A percentile compares a stretch with the other conserved stretches of the same genome.
Evolutionary conservation across 2,329 filamentous ascomycete genomes (phyloP).

Genomic region (Diplodia scrobiculata): DNA sequence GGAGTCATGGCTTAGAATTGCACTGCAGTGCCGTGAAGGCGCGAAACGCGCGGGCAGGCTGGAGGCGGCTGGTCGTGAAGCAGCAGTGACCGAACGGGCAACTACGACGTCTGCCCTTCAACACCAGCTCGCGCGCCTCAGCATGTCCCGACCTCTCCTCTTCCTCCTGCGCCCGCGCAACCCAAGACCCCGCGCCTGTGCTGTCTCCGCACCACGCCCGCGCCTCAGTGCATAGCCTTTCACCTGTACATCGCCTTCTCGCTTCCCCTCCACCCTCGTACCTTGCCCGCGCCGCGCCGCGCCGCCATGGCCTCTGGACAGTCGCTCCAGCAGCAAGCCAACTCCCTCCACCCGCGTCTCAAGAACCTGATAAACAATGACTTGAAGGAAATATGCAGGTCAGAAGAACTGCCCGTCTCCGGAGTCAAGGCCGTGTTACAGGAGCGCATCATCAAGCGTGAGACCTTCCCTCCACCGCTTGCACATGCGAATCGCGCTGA

Average conservation of each 20-base stretch:
- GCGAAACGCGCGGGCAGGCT: not conserved
- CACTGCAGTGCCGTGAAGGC: not conserved
- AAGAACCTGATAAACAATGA: slow-evolving; percentile 64
- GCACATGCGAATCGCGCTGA: slow-evolving; percentile 9
- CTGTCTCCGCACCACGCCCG: not conserved
- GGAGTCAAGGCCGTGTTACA: slow-evolving; percentile 86
- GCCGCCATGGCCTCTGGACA: slow-evolving; percentile 42
- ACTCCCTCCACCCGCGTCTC: slow-evolving; percentile 49
- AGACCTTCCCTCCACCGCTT: slow-evolving; percentile 45
- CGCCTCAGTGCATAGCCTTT: not conserved
- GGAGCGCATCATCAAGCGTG: slow-evolving; percentile 74
- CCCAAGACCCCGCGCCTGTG: slow-evolving; percentile 30
- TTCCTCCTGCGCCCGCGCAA: slow-evolving; percentile 19
- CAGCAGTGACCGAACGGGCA: slow-evolving; percentile 28
- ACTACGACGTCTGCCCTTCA: slow-evolving; percentile 27
- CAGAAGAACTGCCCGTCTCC: slow-evolving; percentile 72
- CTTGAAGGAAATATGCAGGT: slow-evolving; percentile 73
- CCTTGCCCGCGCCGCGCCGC: slow-evolving; percentile 22
- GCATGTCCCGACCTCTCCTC: slow-evolving; percentile 25
- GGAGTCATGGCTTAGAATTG: not conserved
- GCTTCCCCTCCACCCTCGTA: not conserved
- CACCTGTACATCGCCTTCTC: slow-evolving; percentile 9
- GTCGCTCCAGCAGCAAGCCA: slow-evolving; percentile 47
- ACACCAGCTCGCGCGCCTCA: slow-evolving; percentile 27
- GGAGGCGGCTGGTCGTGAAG: slow-evolving; percentile 7